Base-by-base conservation (phyloP, 805 yeast genomes). In the Blastobotrys parvus region DNA sequence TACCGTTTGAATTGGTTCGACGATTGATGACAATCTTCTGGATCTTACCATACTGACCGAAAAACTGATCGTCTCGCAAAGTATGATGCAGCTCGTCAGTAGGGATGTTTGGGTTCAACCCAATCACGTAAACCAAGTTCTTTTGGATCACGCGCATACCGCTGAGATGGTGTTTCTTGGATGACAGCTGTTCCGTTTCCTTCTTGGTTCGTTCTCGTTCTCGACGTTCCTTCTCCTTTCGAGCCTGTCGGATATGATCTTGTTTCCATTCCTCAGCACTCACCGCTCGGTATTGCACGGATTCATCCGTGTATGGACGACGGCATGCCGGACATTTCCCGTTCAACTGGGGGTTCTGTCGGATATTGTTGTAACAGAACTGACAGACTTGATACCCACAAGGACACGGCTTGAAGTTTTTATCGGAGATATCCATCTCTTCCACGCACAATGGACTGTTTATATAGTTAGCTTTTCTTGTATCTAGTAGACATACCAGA, bases 301-400 rank as follows among this genome's bases (percentile, higher is more conserved):
- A 78, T 51, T 86, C 94, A 59, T 92, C 98, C 52, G 88, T 95
- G 61, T 92, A 92, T 18, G 81, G 75, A 48, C 98, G 72, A 59
- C 99, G 83, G 64, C 99, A 92, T 1, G 95, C 97, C 1, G 99
- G 99, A 67, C 99, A 92, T 53, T 87, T 77, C 2, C 97, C 97
- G 60, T 89, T 89, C 49, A 90, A 69, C 61, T 92, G 96, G 1
- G 97, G 97, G 55, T 90, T 90, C 51, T 87, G 92, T 51, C 96
- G 76, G 56, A 92, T 92, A 62, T 89, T 90, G 67, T 92, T 92
- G 71, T 90, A 92, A 64, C 99, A 92, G 61, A 92, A 92, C 71
- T 90, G 97, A 63, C 99, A 92, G 45, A 92, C 85, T 62, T 94
- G 97, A 59, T 92, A 92, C 16, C 99, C 99, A 68, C 99, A 92